A percentile compares a stretch with the other conserved stretches of the same genome.
These are phyloP conservation scores for Trapa incisa DNA, from an alignment of 345 rosid species.

Conservation along the genomic window DNA sequence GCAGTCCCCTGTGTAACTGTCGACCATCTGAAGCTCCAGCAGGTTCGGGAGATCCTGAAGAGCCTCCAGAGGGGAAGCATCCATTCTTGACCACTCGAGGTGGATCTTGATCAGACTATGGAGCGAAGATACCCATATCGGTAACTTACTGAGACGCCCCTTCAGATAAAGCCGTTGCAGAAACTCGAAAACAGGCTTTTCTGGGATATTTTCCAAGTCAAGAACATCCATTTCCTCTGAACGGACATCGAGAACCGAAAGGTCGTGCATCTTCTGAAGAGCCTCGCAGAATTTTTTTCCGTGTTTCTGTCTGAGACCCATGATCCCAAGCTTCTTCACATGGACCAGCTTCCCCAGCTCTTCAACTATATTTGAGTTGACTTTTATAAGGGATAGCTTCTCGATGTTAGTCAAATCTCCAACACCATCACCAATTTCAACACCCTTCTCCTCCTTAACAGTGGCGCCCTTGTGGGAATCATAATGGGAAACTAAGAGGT, in stretches of 20 bases:
- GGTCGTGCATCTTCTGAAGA: conserved; percentile 7
- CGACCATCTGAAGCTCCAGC: conserved; percentile 3
- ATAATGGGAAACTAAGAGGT: conserved; percentile 10
- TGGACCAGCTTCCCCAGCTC: conserved; percentile 5
- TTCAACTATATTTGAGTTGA: not conserved
- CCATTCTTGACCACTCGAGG: conserved; percentile 4
- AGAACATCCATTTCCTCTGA: not conserved
- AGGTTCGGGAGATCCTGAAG: conserved; percentile 7
- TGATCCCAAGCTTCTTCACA: conserved; percentile 9
- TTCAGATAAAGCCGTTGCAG: conserved; percentile 8
- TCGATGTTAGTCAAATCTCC: not conserved
- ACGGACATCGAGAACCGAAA: not conserved
- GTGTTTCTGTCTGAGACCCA: conserved; percentile 1
- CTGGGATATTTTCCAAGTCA: conserved; percentile 7
- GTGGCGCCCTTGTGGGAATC: conserved; percentile 1
- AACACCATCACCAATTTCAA: not conserved
- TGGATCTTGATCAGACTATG: conserved; percentile 1
- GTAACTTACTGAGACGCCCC: conserved; percentile 6
- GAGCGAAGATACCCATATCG: conserved; percentile 1
- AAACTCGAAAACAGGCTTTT: not conserved
- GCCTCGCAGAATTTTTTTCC: not conserved
- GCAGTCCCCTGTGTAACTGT: conserved; percentile 2
- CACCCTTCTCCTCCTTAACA: conserved; percentile 5
- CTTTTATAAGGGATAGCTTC: conserved; percentile 11
- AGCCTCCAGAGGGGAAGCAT: not conserved